Evolutionary conservation across 192 early-diverging fungal genomes (phyloP), one percentile per base, ranked within the genome.

Genomic region (Globomyces pollinis-pini): DNA sequence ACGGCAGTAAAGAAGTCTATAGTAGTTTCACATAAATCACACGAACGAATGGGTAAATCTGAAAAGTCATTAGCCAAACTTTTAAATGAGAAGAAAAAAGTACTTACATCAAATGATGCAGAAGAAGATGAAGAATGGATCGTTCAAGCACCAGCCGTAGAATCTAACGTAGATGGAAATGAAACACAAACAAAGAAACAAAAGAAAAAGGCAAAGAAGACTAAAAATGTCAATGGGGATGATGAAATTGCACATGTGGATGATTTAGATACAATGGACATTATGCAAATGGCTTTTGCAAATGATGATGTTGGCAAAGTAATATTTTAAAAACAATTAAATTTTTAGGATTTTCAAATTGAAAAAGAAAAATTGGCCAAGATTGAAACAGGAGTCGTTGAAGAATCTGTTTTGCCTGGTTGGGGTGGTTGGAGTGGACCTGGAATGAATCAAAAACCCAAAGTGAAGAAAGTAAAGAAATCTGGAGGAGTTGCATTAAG

Each of bases 261-360:
- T 74, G 28, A 52, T 75, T 12, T 90, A 84, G 75, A 79, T 2
- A 89, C 90, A 59, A 79, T 84, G 34, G 88, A 93, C 28, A 71
- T 98, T 31, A 89, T 98, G 31, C 85, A 86, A 50, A 84, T 91
- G 61, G 96, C 96, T 13, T 98, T 98, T 78, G 90, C 93, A 8
- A 87, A 93, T 54, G 94, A 98, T 59, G 84, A 94, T 57, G 84
- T 96, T 18, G 82, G 88, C 2, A 84, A 84, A 36, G 75, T 44
- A 54, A 0, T 7, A n/a, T n/a, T n/a, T n/a, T n/a, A n/a, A n/a
- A n/a, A n/a, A n/a, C 13, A 13, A 2, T 21, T 1, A n/a, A 18
- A 35, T 7, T 8, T 20, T 16, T 69, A 74, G 7, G 91, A 96
- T 59, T 98, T 98, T 73, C 89, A 90, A 45, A 78, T 83, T 1